Conservation (phyloP, 108 stramenopile genomes). For the Mayamaea pseudoterrestris region DNA sequence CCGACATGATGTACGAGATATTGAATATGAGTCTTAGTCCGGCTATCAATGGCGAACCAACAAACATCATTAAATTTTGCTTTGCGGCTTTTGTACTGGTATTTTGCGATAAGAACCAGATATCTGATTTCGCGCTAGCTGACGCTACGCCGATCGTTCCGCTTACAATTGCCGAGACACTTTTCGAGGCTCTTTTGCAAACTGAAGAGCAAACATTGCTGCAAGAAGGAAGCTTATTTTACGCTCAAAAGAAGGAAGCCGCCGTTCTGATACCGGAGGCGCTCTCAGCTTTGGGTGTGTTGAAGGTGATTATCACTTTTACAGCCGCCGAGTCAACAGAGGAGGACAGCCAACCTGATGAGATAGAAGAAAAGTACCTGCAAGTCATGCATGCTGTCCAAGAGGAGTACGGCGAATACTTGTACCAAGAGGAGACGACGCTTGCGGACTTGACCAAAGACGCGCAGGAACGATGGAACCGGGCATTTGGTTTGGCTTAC, state of each 20-base stretch:
- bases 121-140: conserved; percentile 29
- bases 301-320: conserved; percentile 30
- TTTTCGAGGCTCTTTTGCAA: conserved; percentile 45
- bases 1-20: conserved; percentile 64
- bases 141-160: conserved; percentile 44
- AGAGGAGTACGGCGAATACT: conserved; percentile 40
- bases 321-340: conserved; percentile 13
- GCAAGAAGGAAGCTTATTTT: conserved; percentile 39
- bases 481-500: conserved; percentile 43
- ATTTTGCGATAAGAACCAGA: conserved; percentile 37
- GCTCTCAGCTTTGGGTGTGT: conserved; percentile 48
- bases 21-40: conserved; percentile 56
- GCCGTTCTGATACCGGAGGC: conserved; percentile 56
- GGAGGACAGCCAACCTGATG: conserved; percentile 22
- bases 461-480: conserved; percentile 53
- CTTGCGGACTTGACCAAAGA: conserved; percentile 36
- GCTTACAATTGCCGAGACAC: conserved; percentile 35
- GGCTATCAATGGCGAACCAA: conserved; percentile 49
- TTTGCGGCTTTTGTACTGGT: conserved; percentile 53
- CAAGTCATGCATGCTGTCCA: conserved; percentile 55
- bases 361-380: conserved; percentile 31
- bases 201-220: conserved; percentile 39
- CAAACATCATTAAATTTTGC: conserved; percentile 60
- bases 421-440: conserved; percentile 29
- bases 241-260: conserved; percentile 52